Evolutionary conservation across 169 alveolate genomes (phyloP), one percentile per base, ranked within the genome.

Genomic region (Cryptosporidium parvum): DNA sequence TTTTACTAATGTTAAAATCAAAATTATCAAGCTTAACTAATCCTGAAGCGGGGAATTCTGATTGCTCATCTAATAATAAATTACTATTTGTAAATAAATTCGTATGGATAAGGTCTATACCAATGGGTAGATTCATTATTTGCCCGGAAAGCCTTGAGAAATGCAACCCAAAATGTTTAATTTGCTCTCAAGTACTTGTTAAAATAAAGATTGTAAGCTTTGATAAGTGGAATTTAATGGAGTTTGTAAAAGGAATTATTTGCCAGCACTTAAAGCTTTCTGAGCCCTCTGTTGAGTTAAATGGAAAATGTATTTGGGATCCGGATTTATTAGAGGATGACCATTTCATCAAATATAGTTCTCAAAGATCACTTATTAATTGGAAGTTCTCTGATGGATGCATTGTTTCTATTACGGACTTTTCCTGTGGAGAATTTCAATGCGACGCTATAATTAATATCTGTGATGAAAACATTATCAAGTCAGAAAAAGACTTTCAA

Each of bases 111-210:
- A 92, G 75, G 21, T 59, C 69, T 44, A 14, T n/a, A 31, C 89
- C 89, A 1, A 62, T 80, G 44, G 89, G 89, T 0, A 80, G 75
- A 48, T 80, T 62, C 58, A n/a, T 92, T 10, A 91, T 92, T 23
- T 89, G 92, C 68, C 84, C 94, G 5, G 94, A 92, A 86, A 35
- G 37, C 7, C 91, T 92, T 52, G 94, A 92, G 51, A 44, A 56
- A 0, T 85, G 91, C 2, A 86, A 86, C 53, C 91, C 94, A 12
- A 92, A 53, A 31, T 92, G 94, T 33, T 72, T 85, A 29, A 69
- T 85, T 84, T 92, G 94, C 52, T 92, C 92, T 42, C 94, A 92
- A 72, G 86, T 85, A 44, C 59, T 71, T 16, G 59, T 92, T 85
- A 68, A 68, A 61, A 65, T 92, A 33, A 89, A 85, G 51, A 85